phyloP scores from a whole-genome alignment of 805 yeast genomes.

The Myxozyma vanderwaltii region DNA sequence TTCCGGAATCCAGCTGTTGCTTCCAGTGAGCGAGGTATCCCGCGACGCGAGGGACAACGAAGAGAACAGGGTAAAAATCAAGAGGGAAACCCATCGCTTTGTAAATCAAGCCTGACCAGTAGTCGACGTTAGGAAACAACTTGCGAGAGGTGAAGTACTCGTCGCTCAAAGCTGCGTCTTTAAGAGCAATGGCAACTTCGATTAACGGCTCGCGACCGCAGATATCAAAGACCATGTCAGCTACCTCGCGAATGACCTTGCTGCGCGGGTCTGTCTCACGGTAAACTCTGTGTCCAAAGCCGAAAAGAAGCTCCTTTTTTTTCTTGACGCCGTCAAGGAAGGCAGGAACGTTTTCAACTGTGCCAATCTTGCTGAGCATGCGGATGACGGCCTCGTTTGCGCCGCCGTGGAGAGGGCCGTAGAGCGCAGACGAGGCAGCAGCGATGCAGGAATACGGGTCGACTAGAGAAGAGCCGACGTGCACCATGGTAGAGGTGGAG shows the following conservation, averaged over 20 bases:
- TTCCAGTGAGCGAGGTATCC: constrained; percentile 35
- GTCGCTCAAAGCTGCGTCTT: constrained; percentile 30
- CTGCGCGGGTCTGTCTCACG: constrained; percentile 32
- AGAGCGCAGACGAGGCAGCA: constrained; percentile 31
- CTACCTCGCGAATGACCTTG: constrained; percentile 31
- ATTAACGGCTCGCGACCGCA: constrained; percentile 32
- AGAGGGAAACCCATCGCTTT: constrained; percentile 35
- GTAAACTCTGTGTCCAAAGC: constrained; percentile 33
- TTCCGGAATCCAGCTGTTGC: constrained; percentile 31
- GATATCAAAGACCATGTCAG: constrained; percentile 32
- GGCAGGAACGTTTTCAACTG: constrained; percentile 28
- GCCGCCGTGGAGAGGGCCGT: constrained; percentile 34
- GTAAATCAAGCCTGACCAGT: constrained; percentile 34
- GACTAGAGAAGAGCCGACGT: constrained; percentile 33
- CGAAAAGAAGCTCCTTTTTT: constrained; percentile 31
- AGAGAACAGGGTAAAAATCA: constrained; percentile 32
- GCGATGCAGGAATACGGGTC: constrained; percentile 33
- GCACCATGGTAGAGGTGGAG: constrained; percentile 33
- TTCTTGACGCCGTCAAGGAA: constrained; percentile 28
- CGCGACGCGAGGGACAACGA: constrained; percentile 33
- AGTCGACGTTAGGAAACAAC: constrained; percentile 32
- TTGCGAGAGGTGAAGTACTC: constrained; percentile 31
- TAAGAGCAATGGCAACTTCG: constrained; percentile 31
- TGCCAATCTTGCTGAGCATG: constrained; percentile 30
- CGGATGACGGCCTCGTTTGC: constrained; percentile 35